These are phyloP conservation scores for Rhinocladiella mackenziei DNA, from an alignment of 2,329 filamentous ascomycete species.

Conservation along the genomic window DNA sequence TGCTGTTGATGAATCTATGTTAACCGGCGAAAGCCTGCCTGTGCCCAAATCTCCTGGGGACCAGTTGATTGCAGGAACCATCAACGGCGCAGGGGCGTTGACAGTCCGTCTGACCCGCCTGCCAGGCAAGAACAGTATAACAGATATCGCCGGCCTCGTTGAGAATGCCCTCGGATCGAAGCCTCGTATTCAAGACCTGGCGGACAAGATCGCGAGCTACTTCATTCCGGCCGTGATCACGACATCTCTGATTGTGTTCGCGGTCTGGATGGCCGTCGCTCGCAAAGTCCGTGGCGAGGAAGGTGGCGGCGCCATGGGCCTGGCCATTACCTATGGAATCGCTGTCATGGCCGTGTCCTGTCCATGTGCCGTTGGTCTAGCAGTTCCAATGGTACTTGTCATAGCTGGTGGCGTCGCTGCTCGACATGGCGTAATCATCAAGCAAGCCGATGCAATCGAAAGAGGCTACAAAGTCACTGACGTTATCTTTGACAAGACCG, in stretches of 20 bases:
- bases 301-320: slow-evolving; percentile 48
- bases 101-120: slow-evolving; percentile 55
- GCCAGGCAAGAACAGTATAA: slow-evolving; percentile 68
- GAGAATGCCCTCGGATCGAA: slow-evolving; percentile 66
- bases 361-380: slow-evolving; percentile 71
- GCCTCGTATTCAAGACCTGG: slow-evolving; percentile 63
- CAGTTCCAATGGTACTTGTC: slow-evolving; percentile 74
- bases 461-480: slow-evolving; percentile 58
- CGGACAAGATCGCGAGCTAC: slow-evolving; percentile 62
- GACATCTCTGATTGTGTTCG: slow-evolving; percentile 57
- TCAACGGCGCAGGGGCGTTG: slow-evolving; percentile 53
- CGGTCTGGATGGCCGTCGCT: slow-evolving; percentile 63
- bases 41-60: slow-evolving; percentile 59
- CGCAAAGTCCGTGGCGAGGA: slow-evolving; percentile 34
- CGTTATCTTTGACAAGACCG: slow-evolving; percentile 77
- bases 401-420: slow-evolving; percentile 66
- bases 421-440: slow-evolving; percentile 63
- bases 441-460: slow-evolving; percentile 62
- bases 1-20: slow-evolving; percentile 71
- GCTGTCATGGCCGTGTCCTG: slow-evolving; percentile 71
- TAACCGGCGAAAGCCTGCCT: slow-evolving; percentile 83
- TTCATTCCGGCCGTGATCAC: slow-evolving; percentile 64
- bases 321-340: slow-evolving; percentile 67
- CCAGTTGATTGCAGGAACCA: slow-evolving; percentile 60
- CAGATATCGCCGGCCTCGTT: slow-evolving; percentile 64